Percentiles rank a stretch among this genome's conserved stretches.
Evolutionary conservation across 768 basidiomycete genomes (phyloP).

Genomic region (Kwoniella sp.): DNA sequence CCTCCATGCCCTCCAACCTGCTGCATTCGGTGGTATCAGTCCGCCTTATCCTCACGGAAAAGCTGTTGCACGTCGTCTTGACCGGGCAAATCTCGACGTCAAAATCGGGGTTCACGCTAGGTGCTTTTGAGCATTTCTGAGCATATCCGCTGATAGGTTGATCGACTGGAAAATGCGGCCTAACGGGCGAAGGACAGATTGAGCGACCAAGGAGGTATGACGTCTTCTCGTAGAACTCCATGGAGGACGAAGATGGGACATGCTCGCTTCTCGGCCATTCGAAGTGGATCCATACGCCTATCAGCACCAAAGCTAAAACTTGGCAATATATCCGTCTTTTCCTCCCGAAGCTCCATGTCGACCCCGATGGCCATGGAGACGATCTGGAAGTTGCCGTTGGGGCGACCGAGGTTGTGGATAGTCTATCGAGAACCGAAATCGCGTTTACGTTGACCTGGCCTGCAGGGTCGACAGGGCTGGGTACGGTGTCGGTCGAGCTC

Average conservation of each 20-base stretch:
- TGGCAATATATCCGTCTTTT: slow-evolving; percentile 7
- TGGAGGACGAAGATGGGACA: neutral
- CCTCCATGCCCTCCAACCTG: neutral
- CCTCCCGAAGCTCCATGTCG: neutral
- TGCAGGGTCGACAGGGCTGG: neutral
- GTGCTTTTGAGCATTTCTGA: neutral
- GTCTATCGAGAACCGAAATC: neutral
- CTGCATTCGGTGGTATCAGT: neutral
- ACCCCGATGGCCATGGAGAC: neutral
- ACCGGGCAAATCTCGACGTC: slow-evolving; percentile 3
- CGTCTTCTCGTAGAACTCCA: neutral
- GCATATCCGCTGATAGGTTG: neutral
- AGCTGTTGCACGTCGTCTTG: slow-evolving; percentile 7
- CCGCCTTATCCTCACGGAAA: slow-evolving; percentile 3
- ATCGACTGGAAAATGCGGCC: neutral
- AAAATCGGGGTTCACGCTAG: neutral
- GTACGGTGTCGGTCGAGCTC: neutral
- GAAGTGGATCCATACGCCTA: neutral
- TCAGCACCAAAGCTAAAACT: neutral
- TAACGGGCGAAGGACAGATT: neutral
- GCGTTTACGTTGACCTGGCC: neutral
- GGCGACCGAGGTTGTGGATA: neutral
- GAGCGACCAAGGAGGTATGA: neutral
- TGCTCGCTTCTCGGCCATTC: slow-evolving; percentile 3
- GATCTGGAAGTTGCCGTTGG: neutral